These are phyloP conservation scores for Solanum pinnatisectum DNA, from an alignment of 257 asterid species.

Conservation along the genomic window DNA sequence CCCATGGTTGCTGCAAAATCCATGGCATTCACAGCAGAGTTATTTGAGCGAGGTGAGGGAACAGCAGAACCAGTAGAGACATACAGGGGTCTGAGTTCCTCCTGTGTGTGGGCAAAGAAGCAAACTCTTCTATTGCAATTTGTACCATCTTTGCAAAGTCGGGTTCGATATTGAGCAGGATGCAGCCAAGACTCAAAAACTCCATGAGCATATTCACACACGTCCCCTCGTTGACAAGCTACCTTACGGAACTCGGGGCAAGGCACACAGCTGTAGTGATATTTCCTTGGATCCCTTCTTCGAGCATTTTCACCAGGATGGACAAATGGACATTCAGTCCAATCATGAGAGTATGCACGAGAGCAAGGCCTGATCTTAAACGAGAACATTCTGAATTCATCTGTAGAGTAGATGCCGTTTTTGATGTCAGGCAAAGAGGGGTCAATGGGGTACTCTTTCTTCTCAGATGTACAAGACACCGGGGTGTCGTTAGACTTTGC, in stretches of 20 bases:
- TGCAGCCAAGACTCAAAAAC: slow-evolving; percentile 93
- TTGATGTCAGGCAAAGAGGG: slow-evolving; percentile 82
- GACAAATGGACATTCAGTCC: slow-evolving; percentile 96
- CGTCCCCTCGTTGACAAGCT: slow-evolving; percentile 72
- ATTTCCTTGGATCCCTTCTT: slow-evolving; percentile 74
- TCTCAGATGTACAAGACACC: slow-evolving; percentile 27
- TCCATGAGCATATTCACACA: slow-evolving; percentile 88
- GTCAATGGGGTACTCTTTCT: slow-evolving; percentile 70
- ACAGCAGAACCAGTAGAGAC: slow-evolving; percentile 75
- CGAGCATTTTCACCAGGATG: slow-evolving; percentile 94
- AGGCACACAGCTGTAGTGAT: slow-evolving; percentile 73
- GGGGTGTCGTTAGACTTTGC: slow-evolving; percentile 16
- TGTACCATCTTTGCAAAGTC: slow-evolving; percentile 76
- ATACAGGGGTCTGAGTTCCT: slow-evolving; percentile 73
- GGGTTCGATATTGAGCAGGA: slow-evolving; percentile 76
- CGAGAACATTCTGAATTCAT: slow-evolving; percentile 77
- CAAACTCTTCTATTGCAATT: slow-evolving; percentile 70
- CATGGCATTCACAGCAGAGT: slow-evolving; percentile 34
- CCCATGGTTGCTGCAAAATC: slow-evolving; percentile 60
- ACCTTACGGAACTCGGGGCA: slow-evolving; percentile 88
- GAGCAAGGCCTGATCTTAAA: slow-evolving; percentile 85
- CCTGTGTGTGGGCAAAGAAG: slow-evolving; percentile 74
- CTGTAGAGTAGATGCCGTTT: slow-evolving; percentile 68
- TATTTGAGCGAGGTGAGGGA: slow-evolving; percentile 53
- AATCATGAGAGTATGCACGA: slow-evolving; percentile 85